phyloP scores from a whole-genome alignment of 306 rosid species.

The Vigna radiata region DNA sequence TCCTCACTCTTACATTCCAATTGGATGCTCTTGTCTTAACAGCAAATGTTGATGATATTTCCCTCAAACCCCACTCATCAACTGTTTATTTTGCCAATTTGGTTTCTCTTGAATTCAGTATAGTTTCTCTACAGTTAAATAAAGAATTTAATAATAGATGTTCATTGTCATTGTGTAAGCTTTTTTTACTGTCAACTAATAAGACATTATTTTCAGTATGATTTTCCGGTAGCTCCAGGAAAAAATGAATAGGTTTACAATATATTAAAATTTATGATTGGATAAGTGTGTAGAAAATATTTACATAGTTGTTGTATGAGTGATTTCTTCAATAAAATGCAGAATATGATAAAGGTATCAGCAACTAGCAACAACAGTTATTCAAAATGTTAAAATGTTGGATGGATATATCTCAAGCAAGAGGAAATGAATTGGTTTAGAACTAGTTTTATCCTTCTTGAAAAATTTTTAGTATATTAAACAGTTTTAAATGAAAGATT shows the following conservation, averaged over 20 bases:
- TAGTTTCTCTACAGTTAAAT: not conserved
- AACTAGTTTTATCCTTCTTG: no score
- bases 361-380: not conserved
- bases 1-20: slow-evolving; percentile 14
- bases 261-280: no score
- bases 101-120: not conserved
- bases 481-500: no score
- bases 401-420: no score
- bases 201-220: not conserved
- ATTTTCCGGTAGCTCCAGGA: not conserved
- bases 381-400: no score
- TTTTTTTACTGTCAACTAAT: no score
- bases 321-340: not conserved
- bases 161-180: not conserved
- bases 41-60: not conserved
- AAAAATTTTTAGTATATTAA: no score
- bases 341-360: not conserved
- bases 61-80: no score
- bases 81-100: no score
- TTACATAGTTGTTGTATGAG: not conserved
- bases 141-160: not conserved
- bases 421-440: no score
- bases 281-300: no score
- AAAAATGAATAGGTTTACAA: not conserved
- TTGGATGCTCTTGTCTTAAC: slow-evolving; percentile 27